A percentile compares a stretch with the other conserved stretches of the same genome.
These are phyloP conservation scores for Glycine soja DNA, from an alignment of 306 rosid species.

Conservation along the genomic window DNA sequence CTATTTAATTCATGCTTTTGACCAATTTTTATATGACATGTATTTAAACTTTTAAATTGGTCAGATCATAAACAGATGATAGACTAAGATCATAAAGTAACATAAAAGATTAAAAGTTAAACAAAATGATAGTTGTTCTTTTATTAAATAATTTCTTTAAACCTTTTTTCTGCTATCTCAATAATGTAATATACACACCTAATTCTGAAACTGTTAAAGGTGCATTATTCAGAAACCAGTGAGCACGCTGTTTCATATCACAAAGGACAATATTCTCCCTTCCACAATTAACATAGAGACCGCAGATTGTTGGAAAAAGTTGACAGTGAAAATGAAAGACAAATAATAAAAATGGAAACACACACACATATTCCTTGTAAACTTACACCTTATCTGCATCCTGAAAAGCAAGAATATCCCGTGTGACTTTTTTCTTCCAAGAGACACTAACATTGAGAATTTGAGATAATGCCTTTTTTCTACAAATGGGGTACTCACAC, in stretches of 20 bases:
- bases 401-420: conserved; percentile 33
- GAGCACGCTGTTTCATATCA: not conserved
- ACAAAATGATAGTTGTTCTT: not conserved
- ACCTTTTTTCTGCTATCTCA: not conserved
- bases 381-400: conserved; percentile 33
- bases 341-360: conserved; percentile 13
- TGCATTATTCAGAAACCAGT: not conserved
- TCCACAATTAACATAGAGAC: conserved; percentile 2
- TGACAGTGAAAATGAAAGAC: conserved; percentile 24
- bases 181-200: not conserved
- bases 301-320: conserved; percentile 12
- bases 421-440: conserved; percentile 29
- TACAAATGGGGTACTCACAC: conserved; percentile 47
- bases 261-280: conserved; percentile 33
- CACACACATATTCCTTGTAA: conserved; percentile 25
- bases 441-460: conserved; percentile 18
- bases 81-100: not conserved
- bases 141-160: not conserved
- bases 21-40: too few species aligned
- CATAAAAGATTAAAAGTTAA: not conserved
- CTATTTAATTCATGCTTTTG: too few species aligned
- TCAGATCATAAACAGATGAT: too few species aligned
- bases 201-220: not conserved
- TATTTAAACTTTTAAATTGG: too few species aligned
- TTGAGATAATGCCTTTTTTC: conserved; percentile 24